Evolutionary conservation across 345 rosid genomes (phyloP), one percentile per base, ranked within the genome.

Genomic region (Eutrema japonicum): DNA sequence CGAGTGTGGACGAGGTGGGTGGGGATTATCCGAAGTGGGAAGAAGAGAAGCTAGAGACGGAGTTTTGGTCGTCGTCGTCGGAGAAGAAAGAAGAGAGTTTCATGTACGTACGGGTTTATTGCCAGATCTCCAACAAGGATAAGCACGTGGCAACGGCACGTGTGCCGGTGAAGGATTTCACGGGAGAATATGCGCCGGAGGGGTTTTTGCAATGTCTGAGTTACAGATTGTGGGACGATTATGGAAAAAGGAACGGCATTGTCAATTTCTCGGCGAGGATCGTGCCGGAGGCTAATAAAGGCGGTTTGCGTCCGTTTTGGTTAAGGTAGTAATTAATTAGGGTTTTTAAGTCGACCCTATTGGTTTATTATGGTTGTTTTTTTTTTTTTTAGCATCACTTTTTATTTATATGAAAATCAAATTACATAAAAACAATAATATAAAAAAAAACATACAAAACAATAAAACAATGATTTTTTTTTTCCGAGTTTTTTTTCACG

Each of bases 151-250:
- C 64, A 42, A 63, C 70, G 55, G 70, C 76, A 63, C 76, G 76
- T 53, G 76, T 72, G 4, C 76, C 76, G 2, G 14, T 72, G 4
- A 72, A 72, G 55, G 76, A 13, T 8, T 72, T 72, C n/a, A 72
- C 55, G 18, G 77, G 76, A 63, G 76, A 14, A 26, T 72, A 72
- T 64, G 76, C 77, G 3, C 70, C 70, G 3, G 77, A 53, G n/a
- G 77, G 77, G 0, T 72, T 64, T 8, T 10, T 72, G 77, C 77
- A 72, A 11, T 72, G 70, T 26, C 8, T 72, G 8, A 72, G 77
- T 72, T 72, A 72, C 55, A 43, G 77, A 7, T 64, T 64, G 64
- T 53, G 70, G 77, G 70, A 72, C 13, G 70, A 45, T 0, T n/a
- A 1, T 8, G 64, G 64, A 1, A 48, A 49, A 10, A 35, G 64